Conservation (phyloP, 2,329 filamentous ascomycete genomes). For the Metarhizium sp. region DNA sequence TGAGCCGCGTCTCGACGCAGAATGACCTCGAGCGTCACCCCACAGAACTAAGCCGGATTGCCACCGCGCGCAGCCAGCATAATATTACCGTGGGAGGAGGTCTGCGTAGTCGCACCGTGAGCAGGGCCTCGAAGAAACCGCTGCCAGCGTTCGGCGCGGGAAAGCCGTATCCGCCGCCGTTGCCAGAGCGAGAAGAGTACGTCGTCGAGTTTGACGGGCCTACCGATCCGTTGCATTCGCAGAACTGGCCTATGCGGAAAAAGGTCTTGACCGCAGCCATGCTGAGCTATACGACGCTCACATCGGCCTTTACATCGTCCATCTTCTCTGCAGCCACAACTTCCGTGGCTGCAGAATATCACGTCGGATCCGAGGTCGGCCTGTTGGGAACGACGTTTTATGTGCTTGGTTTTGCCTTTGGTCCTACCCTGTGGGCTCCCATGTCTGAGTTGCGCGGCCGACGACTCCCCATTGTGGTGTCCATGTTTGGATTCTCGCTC, state of each 20-base stretch:
- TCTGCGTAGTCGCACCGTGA: slow-evolving; percentile 25
- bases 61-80: slow-evolving; percentile 63
- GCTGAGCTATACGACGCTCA: slow-evolving; percentile 64
- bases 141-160: slow-evolving; percentile 62
- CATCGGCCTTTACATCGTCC: slow-evolving; percentile 62
- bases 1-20: slow-evolving; percentile 56
- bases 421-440: slow-evolving; percentile 63
- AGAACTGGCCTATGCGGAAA: slow-evolving; percentile 76
- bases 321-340: slow-evolving; percentile 62
- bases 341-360: slow-evolving; percentile 46
- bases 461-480: slow-evolving; percentile 47
- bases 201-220: slow-evolving; percentile 80
- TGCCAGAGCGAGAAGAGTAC: slow-evolving; percentile 66
- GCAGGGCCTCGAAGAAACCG: slow-evolving; percentile 44
- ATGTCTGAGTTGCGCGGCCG: slow-evolving; percentile 64
- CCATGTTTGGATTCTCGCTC: slow-evolving; percentile 61
- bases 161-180: slow-evolving; percentile 62
- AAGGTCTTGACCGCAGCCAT: slow-evolving; percentile 64
- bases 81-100: slow-evolving; percentile 57
- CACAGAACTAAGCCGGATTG: slow-evolving; percentile 61
- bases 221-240: slow-evolving; percentile 73
- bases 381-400: slow-evolving; percentile 59
- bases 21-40: slow-evolving; percentile 60
- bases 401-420: slow-evolving; percentile 63
- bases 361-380: slow-evolving; percentile 52